Percentiles rank a stretch among this genome's conserved stretches.
These are phyloP conservation scores for Eutypella sp. DNA, from an alignment of 2,329 filamentous ascomycete genomes.

Conservation along the genomic window DNA sequence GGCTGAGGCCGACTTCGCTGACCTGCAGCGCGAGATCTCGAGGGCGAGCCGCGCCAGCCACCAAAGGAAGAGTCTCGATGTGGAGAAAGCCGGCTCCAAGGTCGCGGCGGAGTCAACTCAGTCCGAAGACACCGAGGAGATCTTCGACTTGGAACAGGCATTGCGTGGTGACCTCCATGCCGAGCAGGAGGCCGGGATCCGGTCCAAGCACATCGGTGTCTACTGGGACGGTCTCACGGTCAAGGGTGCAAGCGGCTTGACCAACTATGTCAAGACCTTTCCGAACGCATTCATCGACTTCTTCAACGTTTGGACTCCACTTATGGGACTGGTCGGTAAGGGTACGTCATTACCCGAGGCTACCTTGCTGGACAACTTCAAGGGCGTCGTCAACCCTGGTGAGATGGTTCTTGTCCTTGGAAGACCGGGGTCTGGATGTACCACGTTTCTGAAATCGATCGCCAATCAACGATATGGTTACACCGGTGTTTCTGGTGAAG, in stretches of 20 bases:
- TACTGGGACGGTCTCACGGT: constrained; percentile 76
- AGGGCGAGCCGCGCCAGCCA: constrained; percentile 41
- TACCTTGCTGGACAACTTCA: constrained; percentile 69
- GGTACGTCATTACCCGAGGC: constrained; percentile 66
- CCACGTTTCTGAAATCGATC: constrained; percentile 64
- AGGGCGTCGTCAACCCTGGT: constrained; percentile 67
- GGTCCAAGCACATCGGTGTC: constrained; percentile 73
- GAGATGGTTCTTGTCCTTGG: constrained; percentile 87
- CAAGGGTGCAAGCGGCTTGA: constrained; percentile 66
- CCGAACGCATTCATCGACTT: constrained; percentile 72
- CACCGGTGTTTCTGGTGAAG: constrained; percentile 58
- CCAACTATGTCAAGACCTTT: constrained; percentile 70
- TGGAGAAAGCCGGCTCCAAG: constrained; percentile 49
- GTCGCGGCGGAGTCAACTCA: constrained; percentile 32
- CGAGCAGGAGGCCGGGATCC: constrained; percentile 72
- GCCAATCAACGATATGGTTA: constrained; percentile 60
- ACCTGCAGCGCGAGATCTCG: constrained; percentile 61
- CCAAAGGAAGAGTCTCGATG: constrained; percentile 36
- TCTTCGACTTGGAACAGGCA: constrained; percentile 72
- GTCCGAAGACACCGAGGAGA: constrained; percentile 45
- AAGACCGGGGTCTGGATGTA: constrained; percentile 68
- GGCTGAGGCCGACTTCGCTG: constrained; percentile 66
- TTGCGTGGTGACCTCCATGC: constrained; percentile 67
- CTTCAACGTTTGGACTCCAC: constrained; percentile 66
- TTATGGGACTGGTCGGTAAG: constrained; percentile 58